These are phyloP conservation scores for Psophocarpus tetragonolobus DNA, from an alignment of 306 rosid genomes.

Conservation along the genomic window DNA sequence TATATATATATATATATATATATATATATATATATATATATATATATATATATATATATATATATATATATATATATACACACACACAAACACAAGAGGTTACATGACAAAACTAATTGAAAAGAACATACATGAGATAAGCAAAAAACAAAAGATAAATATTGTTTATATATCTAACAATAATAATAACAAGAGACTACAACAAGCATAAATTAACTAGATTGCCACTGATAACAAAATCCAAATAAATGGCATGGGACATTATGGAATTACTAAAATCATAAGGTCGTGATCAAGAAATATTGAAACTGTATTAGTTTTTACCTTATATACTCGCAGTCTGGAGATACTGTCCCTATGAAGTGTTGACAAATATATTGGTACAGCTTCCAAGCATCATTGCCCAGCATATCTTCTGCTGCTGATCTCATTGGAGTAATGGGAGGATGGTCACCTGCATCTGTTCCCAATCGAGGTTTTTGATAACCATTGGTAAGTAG, in stretches of 20 bases:
- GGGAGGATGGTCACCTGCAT: slow-evolving; percentile 98
- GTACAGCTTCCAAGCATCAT: slow-evolving; percentile 90
- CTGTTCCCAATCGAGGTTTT: slow-evolving; percentile 79
- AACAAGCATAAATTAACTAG: slow-evolving; percentile 26
- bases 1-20: too few relatives aligned
- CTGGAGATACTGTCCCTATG: slow-evolving; percentile 88
- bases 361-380: slow-evolving; percentile 91
- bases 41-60: too few relatives aligned
- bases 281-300: slow-evolving; percentile 9
- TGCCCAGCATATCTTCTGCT: slow-evolving; percentile 78
- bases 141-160: too few relatives aligned
- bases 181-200: slow-evolving; percentile 1
- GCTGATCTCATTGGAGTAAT: slow-evolving; percentile 87
- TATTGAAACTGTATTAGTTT: not conserved
- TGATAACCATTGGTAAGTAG: slow-evolving; percentile 68
- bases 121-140: too few relatives aligned
- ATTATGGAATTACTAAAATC: slow-evolving; percentile 31
- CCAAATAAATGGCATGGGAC: not conserved
- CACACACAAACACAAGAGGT: too few relatives aligned
- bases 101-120: too few relatives aligned
- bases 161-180: too few relatives aligned
- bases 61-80: too few relatives aligned
- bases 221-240: not conserved
- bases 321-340: slow-evolving; percentile 89
- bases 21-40: too few relatives aligned